Base-by-base conservation (phyloP, 208 protist species). In the Acanthamoeba culbertsoni region DNA sequence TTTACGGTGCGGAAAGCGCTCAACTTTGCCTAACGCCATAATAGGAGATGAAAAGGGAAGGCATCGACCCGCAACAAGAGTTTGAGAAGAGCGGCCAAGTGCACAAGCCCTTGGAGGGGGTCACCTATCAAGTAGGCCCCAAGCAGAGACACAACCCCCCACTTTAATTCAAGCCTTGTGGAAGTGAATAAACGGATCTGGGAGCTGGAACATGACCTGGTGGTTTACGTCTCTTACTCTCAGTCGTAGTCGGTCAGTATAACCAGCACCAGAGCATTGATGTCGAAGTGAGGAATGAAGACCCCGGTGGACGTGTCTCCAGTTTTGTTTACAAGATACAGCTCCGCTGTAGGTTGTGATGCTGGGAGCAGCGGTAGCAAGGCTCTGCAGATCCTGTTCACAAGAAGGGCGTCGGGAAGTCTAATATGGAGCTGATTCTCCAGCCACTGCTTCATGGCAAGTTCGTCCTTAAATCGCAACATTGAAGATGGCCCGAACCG, bases 1-100 rank as follows among this genome's bases (percentile, higher is more conserved):
- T 68, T 33, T 68, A 8, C 6, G 8, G 31, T 68, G 23, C 23
- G 8, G 59, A 68, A 55, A 7, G 18, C 7, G 12, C 7, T 55
- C 7, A 23, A 7, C 6, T 63, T 63, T n/a, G 55, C 12, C 55
- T n/a, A 28, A 63, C 55, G 31, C 55, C 3, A 7, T 42, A 23
- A 6, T 18, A 77, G 68, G 37, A 42, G 28, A 18, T 77, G 1
- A 1, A 28, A 2, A 42, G 46, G 68, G 37, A 43, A 3, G 68
- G 68, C 1, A 46, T 77, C 26, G 68, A 77, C 35, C 26, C n/a
- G 8, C 14, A 48, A 40, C 18, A 23, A 16, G 68, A 77, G 37
- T 77, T 46, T 18, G 68, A 77, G 37, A 77, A 18, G 35, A 77
- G 68, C 68, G 68, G 68, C 68, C 68, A 77, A 40, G 68, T 77